Percentiles rank a stretch among this genome's conserved stretches.
These are phyloP conservation scores for Papilionanthe hybrid DNA, from an alignment of 116 monocot species.

Conservation along the genomic window DNA sequence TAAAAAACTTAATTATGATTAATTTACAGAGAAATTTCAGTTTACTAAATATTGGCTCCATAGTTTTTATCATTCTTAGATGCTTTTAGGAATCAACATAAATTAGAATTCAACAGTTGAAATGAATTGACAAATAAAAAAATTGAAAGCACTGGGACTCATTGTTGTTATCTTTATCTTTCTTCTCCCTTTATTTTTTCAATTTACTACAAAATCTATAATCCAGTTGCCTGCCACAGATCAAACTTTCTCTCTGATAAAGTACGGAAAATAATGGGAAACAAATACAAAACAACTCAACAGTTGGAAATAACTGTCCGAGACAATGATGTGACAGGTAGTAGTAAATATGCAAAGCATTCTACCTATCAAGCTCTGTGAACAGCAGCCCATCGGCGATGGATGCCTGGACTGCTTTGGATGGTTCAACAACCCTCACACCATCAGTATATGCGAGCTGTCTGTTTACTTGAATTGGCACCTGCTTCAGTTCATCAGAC, in stretches of 20 bases:
- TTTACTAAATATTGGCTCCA: too few species aligned
- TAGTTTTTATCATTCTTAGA: too few species aligned
- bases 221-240: background rate
- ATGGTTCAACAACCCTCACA: constrained; percentile 66
- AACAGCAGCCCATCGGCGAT: constrained; percentile 47
- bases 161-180: background rate
- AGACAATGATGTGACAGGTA: background rate
- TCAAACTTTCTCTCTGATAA: background rate
- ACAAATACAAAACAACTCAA: background rate
- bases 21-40: too few species aligned
- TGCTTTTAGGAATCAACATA: background rate
- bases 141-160: background rate
- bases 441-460: constrained; percentile 77
- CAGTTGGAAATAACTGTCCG: background rate
- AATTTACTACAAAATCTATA: background rate
- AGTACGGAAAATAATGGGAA: background rate
- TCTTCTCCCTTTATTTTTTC: background rate
- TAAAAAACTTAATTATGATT: too few species aligned
- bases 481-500: constrained; percentile 31
- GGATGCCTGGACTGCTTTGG: constrained; percentile 27
- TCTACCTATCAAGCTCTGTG: constrained; percentile 65
- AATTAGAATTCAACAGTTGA: background rate
- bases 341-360: background rate
- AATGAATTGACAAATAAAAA: background rate
- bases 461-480: constrained; percentile 89